phyloP scores from a whole-genome alignment of 1,284 basidiomycete genomes.

The Schizopora paradoxa region DNA sequence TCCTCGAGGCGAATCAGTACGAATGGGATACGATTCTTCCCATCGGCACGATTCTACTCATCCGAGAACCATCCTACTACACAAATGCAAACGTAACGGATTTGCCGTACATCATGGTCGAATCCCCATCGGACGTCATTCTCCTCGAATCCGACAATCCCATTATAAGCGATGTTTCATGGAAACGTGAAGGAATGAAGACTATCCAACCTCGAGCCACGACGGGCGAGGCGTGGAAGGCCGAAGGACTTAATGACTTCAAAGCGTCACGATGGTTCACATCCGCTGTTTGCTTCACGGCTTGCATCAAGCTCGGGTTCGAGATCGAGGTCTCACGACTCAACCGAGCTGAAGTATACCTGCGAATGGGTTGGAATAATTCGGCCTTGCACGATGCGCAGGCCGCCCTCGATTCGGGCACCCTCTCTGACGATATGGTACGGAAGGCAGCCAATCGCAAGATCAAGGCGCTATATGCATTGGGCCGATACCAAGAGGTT shows the following conservation, averaged over 20 bases:
- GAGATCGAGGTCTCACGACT: background rate
- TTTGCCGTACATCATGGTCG: conserved; percentile 27
- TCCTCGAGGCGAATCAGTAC: conserved; percentile 17
- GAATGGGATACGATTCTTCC: conserved; percentile 28
- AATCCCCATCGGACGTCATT: conserved; percentile 28
- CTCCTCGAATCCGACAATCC: conserved; percentile 17
- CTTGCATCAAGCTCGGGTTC: conserved; percentile 6
- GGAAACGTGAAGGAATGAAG: too few relatives aligned
- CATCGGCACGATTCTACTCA: conserved; percentile 26
- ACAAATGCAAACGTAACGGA: conserved; percentile 16
- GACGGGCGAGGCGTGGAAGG: conserved; percentile 5
- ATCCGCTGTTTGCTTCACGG: conserved; percentile 7
- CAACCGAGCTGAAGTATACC: conserved; percentile 10
- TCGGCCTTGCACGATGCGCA: conserved; percentile 13
- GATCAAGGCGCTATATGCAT: conserved; percentile 7
- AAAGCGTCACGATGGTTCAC: conserved; percentile 4
- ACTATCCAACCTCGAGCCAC: too few relatives aligned
- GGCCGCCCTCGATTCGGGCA: background rate
- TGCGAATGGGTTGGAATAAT: conserved; percentile 11
- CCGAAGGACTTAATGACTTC: conserved; percentile 7
- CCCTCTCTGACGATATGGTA: background rate
- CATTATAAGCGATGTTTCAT: background rate
- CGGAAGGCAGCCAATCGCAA: conserved; percentile 10
- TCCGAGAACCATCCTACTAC: conserved; percentile 32
- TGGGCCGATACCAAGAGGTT: conserved; percentile 2